Evolutionary conservation across 2,329 filamentous ascomycete species (phyloP), one percentile per base, ranked within the genome.

Genomic region (Pseudogymnoascus sp.): DNA sequence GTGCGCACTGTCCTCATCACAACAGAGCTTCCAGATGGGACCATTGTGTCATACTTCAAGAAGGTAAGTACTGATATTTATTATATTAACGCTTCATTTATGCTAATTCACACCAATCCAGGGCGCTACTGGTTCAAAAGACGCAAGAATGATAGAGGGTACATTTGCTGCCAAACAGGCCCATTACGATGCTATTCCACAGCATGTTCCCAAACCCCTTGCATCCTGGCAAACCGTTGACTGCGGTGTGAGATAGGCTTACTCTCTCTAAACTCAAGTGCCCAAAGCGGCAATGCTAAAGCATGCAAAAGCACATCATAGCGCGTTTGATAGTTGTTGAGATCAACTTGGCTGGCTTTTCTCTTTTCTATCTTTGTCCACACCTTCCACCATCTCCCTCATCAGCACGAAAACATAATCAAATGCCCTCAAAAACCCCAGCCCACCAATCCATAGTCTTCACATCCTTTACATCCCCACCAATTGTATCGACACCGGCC

Each of bases 381-480:
- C 39, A 25, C 20, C 20, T 7, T 25, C 12, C 18, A 47, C 41
- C 41, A 28, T 47, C 20, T 25, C 41, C 20, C 25, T 50, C 28
- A 50, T 30, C 25, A 12, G 8, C 43, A 11, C 25, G 8, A 11
- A 50, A 50, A 50, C 43, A 50, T 30, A 2, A 50, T 50, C 25
- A 50, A 50, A 50, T 50, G 25, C 43, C 62, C 59, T 65, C 60
- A 34, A 65, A 65, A 47, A 22, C 32, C 7, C 39, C 67, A 35
- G 68, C 66, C 76, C 76, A 79, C 16, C 76, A 73, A 70, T 77
- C 76, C 75, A 78, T 78, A 20, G 72, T 74, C 59, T 69, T 70
- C 20, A 74, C 70, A 30, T 67, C 67, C 37, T 70, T 68, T 12
- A 66, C 61, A 2, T 71, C 71, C 0, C 69, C 70, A 6, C 61